A percentile compares a stretch with the other conserved stretches of the same genome.
Evolutionary conservation across 345 rosid species (phyloP).

Genomic region (Crucihimalaya himalaica): DNA sequence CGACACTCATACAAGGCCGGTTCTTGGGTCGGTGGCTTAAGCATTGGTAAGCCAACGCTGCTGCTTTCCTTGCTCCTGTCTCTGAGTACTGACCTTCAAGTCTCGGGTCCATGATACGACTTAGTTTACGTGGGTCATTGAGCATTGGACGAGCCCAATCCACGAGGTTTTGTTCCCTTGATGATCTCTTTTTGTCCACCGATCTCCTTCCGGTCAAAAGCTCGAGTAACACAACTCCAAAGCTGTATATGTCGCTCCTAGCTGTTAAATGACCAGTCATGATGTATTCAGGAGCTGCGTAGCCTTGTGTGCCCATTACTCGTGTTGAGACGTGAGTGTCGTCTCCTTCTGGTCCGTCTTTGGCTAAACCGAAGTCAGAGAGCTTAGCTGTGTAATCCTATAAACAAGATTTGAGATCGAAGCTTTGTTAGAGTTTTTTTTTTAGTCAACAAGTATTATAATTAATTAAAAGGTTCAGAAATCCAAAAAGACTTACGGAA

Average conservation of each 20-base stretch:
- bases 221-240: constrained; percentile 69
- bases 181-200: constrained; percentile 58
- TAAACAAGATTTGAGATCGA: background rate
- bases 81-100: constrained; percentile 92
- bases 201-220: constrained; percentile 65
- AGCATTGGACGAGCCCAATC: constrained; percentile 80
- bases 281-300: constrained; percentile 92
- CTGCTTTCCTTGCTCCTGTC: constrained; percentile 72
- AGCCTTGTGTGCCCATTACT: constrained; percentile 96
- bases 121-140: constrained; percentile 60
- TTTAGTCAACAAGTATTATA: background rate
- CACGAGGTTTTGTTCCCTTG: constrained; percentile 58
- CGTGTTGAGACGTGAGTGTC: constrained; percentile 90
- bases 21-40: constrained; percentile 77
- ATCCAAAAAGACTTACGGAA: constrained; percentile 52
- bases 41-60: constrained; percentile 78
- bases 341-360: constrained; percentile 96
- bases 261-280: constrained; percentile 89
- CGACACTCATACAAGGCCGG: constrained; percentile 66
- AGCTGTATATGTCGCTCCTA: constrained; percentile 71
- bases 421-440: background rate
- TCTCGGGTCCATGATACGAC: constrained; percentile 81
- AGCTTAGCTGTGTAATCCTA: constrained; percentile 85
- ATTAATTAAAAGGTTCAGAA: background rate
- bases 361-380: constrained; percentile 89